Evolutionary conservation across 139 green algal species (phyloP).

Genomic region (Volvox africanus): DNA sequence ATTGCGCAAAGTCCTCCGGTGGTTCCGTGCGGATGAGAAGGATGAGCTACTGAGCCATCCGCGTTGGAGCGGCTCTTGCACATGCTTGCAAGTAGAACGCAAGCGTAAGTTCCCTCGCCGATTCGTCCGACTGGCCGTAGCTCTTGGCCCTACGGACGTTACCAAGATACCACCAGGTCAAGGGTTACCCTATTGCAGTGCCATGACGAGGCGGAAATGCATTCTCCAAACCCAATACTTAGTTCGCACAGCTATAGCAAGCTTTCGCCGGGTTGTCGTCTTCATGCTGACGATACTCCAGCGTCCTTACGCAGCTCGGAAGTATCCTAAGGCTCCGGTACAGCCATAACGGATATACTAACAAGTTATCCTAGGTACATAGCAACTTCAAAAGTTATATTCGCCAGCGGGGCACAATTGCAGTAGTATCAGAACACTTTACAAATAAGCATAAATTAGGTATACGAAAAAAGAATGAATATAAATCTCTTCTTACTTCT

Average conservation of each 20-base stretch:
- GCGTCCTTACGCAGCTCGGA: too few relatives aligned
- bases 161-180: not conserved
- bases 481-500: too few relatives aligned
- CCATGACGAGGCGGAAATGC: not conserved
- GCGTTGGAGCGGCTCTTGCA: not conserved
- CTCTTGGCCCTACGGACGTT: not conserved
- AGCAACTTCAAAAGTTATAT: too few relatives aligned
- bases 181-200: too few relatives aligned
- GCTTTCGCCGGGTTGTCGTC: not conserved
- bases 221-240: too few relatives aligned
- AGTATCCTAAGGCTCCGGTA: too few relatives aligned
- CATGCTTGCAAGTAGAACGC: slow-evolving; percentile 3
- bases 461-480: too few relatives aligned
- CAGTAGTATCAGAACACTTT: too few relatives aligned
- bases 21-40: not conserved
- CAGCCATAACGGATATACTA: too few relatives aligned
- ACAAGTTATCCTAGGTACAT: too few relatives aligned
- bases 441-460: too few relatives aligned
- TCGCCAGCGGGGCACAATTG: too few relatives aligned
- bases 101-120: slow-evolving; percentile 2
- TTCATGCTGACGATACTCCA: not conserved
- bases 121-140: not conserved
- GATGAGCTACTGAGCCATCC: not conserved
- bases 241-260: slow-evolving; percentile 1
- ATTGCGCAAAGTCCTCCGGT: not conserved